Evolutionary conservation across 1,139 yeast genomes (phyloP).

Genomic region (Debaryomycetaceae sp.): DNA sequence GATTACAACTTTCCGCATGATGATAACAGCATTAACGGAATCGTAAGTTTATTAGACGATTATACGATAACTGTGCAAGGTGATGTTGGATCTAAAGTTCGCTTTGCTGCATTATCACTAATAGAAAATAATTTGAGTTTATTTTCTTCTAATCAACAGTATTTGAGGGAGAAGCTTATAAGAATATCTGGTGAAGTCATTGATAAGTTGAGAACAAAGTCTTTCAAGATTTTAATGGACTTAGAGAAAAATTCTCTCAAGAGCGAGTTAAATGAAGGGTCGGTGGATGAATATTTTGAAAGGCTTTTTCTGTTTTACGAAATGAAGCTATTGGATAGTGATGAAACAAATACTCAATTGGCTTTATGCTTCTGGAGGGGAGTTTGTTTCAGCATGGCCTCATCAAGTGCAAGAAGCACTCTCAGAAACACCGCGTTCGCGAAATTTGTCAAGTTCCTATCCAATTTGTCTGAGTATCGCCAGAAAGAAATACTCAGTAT

Average conservation of each 20-base stretch:
- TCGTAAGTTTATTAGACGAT: constrained; percentile 49
- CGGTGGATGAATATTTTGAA: constrained; percentile 1
- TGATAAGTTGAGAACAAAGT: constrained; percentile 25
- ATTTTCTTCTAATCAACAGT: constrained; percentile 10
- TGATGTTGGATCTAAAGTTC: constrained; percentile 74
- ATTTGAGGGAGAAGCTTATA: constrained; percentile 29
- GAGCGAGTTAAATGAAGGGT: background rate
- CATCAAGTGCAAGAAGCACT: constrained; percentile 50
- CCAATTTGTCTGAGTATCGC: constrained; percentile 11
- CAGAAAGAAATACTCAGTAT: constrained; percentile 9
- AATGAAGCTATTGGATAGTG: constrained; percentile 1
- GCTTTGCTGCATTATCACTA: constrained; percentile 48
- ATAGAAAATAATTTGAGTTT: constrained; percentile 24
- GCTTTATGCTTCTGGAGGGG: constrained; percentile 55
- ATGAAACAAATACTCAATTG: constrained; percentile 3
- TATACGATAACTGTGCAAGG: constrained; percentile 70
- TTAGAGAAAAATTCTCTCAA: constrained; percentile 1
- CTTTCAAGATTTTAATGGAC: constrained; percentile 22
- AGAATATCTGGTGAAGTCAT: constrained; percentile 49
- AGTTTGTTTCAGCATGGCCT: constrained; percentile 55
- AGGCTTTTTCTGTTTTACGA: constrained; percentile 5
- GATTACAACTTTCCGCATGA: constrained; percentile 3
- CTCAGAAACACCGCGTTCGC: constrained; percentile 45
- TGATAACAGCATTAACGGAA: constrained; percentile 10
- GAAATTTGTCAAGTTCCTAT: constrained; percentile 36